phyloP scores from a whole-genome alignment of 176 grass and related monocot species.

The Phyllostachys edulis region DNA sequence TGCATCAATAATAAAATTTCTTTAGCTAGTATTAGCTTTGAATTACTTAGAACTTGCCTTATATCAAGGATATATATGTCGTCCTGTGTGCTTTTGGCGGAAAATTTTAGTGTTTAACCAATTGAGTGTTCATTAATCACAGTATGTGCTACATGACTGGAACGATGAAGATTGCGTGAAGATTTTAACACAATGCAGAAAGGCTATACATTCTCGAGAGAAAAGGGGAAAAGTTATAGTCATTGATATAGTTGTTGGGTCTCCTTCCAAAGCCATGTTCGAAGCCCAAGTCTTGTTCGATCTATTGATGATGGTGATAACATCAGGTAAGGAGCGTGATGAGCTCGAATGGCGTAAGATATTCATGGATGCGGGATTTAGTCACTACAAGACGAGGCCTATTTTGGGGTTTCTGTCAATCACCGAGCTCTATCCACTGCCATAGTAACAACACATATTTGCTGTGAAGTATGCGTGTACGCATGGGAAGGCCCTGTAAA shows the following conservation, averaged over 20 bases:
- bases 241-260: constrained; percentile 13
- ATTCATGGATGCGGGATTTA: constrained; percentile 13
- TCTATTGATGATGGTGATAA: constrained; percentile 19
- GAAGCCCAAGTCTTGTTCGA: constrained; percentile 20
- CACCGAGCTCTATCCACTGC: constrained; percentile 35
- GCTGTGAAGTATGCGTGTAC: too few species aligned
- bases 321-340: constrained; percentile 24
- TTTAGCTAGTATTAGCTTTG: too few species aligned
- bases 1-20: not conserved
- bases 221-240: constrained; percentile 32
- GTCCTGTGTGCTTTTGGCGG: not conserved
- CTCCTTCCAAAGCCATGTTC: not conserved
- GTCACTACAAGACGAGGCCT: constrained; percentile 4
- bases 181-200: constrained; percentile 34
- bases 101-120: not conserved
- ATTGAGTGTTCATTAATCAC: not conserved
- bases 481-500: too few species aligned
- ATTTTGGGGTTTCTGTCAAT: constrained; percentile 5
- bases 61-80: too few species aligned
- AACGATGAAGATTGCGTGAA: constrained; percentile 33
- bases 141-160: constrained; percentile 38
- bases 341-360: constrained; percentile 27
- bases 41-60: too few species aligned
- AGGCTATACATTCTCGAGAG: constrained; percentile 16
- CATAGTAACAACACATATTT: not conserved